Conservation (phyloP, 1,139 yeast species). For the Ogataea hybrid region DNA sequence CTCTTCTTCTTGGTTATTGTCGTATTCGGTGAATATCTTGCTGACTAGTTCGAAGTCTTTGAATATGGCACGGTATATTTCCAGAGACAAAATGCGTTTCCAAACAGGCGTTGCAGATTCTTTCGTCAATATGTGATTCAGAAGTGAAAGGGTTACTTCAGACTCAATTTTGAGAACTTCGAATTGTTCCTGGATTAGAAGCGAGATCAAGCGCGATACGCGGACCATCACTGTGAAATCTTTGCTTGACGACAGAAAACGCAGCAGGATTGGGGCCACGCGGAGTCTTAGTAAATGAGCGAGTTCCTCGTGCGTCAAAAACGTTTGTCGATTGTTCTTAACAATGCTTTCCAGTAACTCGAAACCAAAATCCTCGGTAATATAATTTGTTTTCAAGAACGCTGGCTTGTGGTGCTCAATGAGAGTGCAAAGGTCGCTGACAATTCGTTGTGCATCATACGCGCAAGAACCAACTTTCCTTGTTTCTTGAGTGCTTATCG, state of each 20-base stretch:
- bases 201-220: slow-evolving; percentile 65
- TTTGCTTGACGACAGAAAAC: slow-evolving; percentile 60
- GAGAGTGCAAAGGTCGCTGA: slow-evolving; percentile 68
- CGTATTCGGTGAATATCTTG: slow-evolving; percentile 61
- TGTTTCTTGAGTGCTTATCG: slow-evolving; percentile 44
- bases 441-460: slow-evolving; percentile 66
- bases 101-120: slow-evolving; percentile 55
- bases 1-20: slow-evolving; percentile 45
- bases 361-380: slow-evolving; percentile 69
- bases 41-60: slow-evolving; percentile 53
- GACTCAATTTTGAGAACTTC: slow-evolving; percentile 66
- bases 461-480: slow-evolving; percentile 51
- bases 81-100: slow-evolving; percentile 73
- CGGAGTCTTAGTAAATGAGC: slow-evolving; percentile 61
- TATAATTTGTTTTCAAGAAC: slow-evolving; percentile 49
- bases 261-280: slow-evolving; percentile 70
- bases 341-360: slow-evolving; percentile 75
- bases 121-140: slow-evolving; percentile 61
- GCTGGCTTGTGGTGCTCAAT: slow-evolving; percentile 58
- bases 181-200: slow-evolving; percentile 61
- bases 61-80: slow-evolving; percentile 62
- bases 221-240: slow-evolving; percentile 71
- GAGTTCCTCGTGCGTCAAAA: slow-evolving; percentile 61
- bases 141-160: slow-evolving; percentile 71
- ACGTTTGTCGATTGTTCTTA: slow-evolving; percentile 52